phyloP scores from a whole-genome alignment of 768 basidiomycete genomes.

The Suillus alpinus region DNA sequence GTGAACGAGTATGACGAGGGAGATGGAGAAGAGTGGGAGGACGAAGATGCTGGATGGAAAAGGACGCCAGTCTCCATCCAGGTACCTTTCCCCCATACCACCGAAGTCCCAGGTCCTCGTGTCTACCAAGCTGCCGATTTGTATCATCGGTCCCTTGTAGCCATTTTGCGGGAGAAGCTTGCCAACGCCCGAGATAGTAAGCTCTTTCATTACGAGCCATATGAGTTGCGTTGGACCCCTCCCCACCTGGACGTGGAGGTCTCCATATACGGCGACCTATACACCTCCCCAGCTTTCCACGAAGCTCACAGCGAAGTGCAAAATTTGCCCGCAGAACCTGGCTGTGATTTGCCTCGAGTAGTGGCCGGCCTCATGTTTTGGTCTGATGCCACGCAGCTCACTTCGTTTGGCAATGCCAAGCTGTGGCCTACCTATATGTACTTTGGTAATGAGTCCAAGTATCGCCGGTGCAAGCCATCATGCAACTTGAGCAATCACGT shows the following conservation, averaged over 20 bases:
- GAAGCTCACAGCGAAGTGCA: constrained; percentile 16
- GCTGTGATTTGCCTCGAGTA: constrained; percentile 13
- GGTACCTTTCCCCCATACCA: constrained; percentile 4
- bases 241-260: no score
- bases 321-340: constrained; percentile 9
- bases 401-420: constrained; percentile 27
- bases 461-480: constrained; percentile 15
- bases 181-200: no score
- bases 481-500: constrained; percentile 8
- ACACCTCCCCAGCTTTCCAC: constrained; percentile 13
- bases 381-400: constrained; percentile 32
- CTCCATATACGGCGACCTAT: constrained; percentile 4
- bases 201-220: no score
- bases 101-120: constrained; percentile 2
- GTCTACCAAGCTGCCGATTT: constrained; percentile 7
- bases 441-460: constrained; percentile 25
- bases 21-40: no score
- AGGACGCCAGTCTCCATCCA: constrained; percentile 1
- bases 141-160: constrained; percentile 13
- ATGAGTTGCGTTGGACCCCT: no score
- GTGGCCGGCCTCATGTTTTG: constrained; percentile 23
- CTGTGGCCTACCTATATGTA: constrained; percentile 25
- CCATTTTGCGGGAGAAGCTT: constrained; percentile 13
- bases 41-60: not conserved
- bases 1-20: no score